A percentile compares a stretch with the other conserved stretches of the same genome.
Evolutionary conservation across 1,139 yeast genomes (phyloP).

Genomic region (Schwanniomyces etchellsii): DNA sequence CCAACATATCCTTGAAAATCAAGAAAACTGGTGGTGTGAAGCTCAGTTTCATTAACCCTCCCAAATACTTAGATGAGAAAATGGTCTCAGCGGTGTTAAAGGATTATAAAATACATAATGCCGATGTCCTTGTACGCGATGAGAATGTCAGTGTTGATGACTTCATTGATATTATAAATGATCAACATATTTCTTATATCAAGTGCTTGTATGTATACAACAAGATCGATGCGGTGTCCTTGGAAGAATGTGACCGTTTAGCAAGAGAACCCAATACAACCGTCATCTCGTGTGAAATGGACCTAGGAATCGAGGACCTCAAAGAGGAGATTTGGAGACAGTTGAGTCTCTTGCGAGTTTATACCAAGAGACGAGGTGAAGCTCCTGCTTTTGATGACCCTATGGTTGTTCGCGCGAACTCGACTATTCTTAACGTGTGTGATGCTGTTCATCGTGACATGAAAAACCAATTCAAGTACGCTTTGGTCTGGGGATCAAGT

Average conservation of each 20-base stretch:
- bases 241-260: slow-evolving; percentile 88
- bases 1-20: slow-evolving; percentile 72
- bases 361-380: slow-evolving; percentile 79
- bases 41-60: slow-evolving; percentile 74
- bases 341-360: slow-evolving; percentile 70
- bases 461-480: slow-evolving; percentile 87
- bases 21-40: slow-evolving; percentile 92
- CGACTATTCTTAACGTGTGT: slow-evolving; percentile 82
- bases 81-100: slow-evolving; percentile 70
- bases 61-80: slow-evolving; percentile 76
- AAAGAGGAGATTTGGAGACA: slow-evolving; percentile 93
- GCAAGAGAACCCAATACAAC: slow-evolving; percentile 91
- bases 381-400: slow-evolving; percentile 83
- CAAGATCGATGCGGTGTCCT: slow-evolving; percentile 90
- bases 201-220: slow-evolving; percentile 92
- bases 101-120: slow-evolving; percentile 88
- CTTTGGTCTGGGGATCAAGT: slow-evolving; percentile 94
- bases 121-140: slow-evolving; percentile 87
- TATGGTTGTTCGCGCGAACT: slow-evolving; percentile 76
- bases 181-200: slow-evolving; percentile 79
- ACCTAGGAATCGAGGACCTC: slow-evolving; percentile 79
- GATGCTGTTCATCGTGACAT: slow-evolving; percentile 90
- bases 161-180: slow-evolving; percentile 87
- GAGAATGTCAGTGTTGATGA: slow-evolving; percentile 90
- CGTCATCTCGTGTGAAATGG: slow-evolving; percentile 88